phyloP scores from a whole-genome alignment of 306 rosid species.

The Calophaca sinica region DNA sequence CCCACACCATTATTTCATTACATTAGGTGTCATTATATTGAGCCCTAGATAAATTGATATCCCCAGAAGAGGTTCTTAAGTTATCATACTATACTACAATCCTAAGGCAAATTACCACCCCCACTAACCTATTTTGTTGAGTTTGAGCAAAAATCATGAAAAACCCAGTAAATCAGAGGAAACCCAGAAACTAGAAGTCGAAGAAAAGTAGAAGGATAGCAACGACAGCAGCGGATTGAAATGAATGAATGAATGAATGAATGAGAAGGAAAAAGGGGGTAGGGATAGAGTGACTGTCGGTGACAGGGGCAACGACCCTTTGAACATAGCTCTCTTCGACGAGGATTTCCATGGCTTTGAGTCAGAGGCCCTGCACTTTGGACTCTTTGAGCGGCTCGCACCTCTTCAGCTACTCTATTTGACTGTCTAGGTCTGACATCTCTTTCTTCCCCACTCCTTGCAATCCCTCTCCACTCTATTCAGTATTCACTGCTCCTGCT shows the following conservation, averaged over 20 bases:
- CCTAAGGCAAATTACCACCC: background rate
- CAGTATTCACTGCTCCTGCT: background rate
- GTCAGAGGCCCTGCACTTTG: constrained; percentile 94
- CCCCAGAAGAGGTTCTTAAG: too few relatives aligned
- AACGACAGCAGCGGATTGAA: too few relatives aligned
- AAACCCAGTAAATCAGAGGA: constrained; percentile 1
- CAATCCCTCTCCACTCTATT: background rate
- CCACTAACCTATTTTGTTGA: too few relatives aligned
- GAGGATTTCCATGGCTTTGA: constrained; percentile 99
- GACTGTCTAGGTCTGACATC: constrained; percentile 99
- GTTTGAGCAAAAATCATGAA: background rate
- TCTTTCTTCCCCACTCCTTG: background rate
- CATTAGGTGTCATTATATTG: too few relatives aligned
- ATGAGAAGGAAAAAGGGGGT: too few relatives aligned
- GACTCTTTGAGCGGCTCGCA: constrained; percentile 97
- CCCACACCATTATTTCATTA: too few relatives aligned
- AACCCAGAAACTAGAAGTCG: constrained; percentile 24
- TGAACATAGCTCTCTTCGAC: constrained; percentile 99
- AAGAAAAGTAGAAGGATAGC: background rate
- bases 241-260: too few relatives aligned
- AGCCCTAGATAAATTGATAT: too few relatives aligned
- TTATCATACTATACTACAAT: background rate
- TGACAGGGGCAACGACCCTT: constrained; percentile 95
- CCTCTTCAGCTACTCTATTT: constrained; percentile 95
- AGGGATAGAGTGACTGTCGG: constrained; percentile 52